Evolutionary conservation across 345 rosid genomes (phyloP), one percentile per base, ranked within the genome.

Genomic region (Noccaea caerulescens): DNA sequence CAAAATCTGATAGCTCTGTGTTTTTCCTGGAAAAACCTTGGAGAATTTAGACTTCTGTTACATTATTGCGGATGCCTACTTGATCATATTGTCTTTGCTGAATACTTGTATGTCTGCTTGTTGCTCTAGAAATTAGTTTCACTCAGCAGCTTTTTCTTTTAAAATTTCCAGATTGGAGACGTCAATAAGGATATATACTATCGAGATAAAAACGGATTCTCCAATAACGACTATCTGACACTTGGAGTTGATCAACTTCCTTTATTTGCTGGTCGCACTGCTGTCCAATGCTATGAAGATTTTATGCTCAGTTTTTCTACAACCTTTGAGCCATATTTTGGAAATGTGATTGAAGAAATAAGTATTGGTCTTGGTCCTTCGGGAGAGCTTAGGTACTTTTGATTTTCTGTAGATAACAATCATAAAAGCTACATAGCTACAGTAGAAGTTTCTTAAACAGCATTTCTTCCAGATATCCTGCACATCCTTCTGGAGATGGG

Each of bases 361-460:
- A 84, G 84, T 64, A 50, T 86, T 20, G 90, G 90, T 76, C 90
- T 86, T 79, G 90, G 90, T 69, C 90, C 90, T 64, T 84, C 79
- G 8, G 88, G 90, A 68, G 86, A 86, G 76, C 85, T 86, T 51
- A 84, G 90, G 90, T 84, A 82, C 72, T 68, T 37, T 9, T 56
- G 59, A 60, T 30, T 58, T 37, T 65, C 32, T 68, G 16, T 58
- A 65, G 76, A 60, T 49, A 39, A 68, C 50, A 41, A 49, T 57
- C 7, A 39, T 11, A 25, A 20, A 66, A 70, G 64, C 59, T 34
- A 16, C 45, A 65, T 39, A 58, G 50, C 72, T 36, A 12, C 33
- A 34, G 57, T 44, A 56, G 57, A 33, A 42, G 64, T 58, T 67
- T 75, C 69, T 65, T 42, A 67, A 64, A 54, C 33, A 49, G n/a